Conservation (phyloP, 768 basidiomycete species). For the Lactarius sanguifluus region DNA sequence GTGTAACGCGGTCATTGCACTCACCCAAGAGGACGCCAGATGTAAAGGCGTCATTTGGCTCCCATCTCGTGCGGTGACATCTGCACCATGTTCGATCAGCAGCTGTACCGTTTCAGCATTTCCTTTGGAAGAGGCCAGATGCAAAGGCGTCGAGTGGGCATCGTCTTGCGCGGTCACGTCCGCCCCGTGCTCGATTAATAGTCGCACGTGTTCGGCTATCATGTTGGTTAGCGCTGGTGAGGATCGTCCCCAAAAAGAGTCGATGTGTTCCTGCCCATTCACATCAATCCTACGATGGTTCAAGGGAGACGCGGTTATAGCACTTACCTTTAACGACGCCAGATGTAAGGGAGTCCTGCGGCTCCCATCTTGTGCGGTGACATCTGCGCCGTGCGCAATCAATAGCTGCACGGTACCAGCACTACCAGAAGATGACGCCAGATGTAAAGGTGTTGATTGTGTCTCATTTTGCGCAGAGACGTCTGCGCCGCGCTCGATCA, state of each 20-base stretch:
- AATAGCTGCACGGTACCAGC: background rate
- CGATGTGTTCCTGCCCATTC: too few species aligned
- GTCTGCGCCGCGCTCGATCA: background rate
- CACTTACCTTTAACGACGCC: background rate
- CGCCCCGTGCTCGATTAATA: too few species aligned
- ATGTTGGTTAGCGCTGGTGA: too few species aligned
- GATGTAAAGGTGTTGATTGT: too few species aligned
- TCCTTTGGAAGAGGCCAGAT: too few species aligned
- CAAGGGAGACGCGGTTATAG: background rate
- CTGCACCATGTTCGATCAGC: too few species aligned
- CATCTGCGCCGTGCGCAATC: background rate
- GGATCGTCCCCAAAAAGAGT: background rate
- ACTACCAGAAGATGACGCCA: too few species aligned
- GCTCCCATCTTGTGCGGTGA: background rate
- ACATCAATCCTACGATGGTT: too few species aligned
- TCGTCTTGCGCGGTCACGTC: too few species aligned
- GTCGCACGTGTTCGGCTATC: too few species aligned
- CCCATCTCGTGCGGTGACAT: background rate
- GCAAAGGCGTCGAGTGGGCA: too few species aligned
- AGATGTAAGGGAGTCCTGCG: background rate
- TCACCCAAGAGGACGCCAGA: background rate
- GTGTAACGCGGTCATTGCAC: background rate
- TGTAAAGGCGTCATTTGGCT: background rate
- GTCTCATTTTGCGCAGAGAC: background rate
- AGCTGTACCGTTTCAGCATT: too few species aligned